Evolutionary conservation across 164 flowering plant genomes (phyloP).

Genomic region (Buxus sempervirens): DNA sequence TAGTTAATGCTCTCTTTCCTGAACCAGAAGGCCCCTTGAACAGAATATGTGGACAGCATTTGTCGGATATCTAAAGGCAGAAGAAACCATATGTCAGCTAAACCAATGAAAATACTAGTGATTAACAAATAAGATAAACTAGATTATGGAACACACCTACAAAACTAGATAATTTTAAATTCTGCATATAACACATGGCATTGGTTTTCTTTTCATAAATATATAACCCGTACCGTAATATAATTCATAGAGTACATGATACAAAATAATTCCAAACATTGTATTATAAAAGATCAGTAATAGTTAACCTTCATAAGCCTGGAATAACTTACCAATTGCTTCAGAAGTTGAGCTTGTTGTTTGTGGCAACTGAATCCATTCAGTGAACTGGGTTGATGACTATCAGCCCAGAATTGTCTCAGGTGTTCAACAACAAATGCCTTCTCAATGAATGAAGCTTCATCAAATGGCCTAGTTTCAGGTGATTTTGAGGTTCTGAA

Average conservation of each 20-base stretch:
- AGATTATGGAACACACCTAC: too few species aligned
- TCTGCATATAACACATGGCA: too few species aligned
- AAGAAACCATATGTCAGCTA: neutral
- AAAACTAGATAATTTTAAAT: too few species aligned
- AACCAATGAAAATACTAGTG: neutral
- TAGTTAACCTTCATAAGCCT: neutral
- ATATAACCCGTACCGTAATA: too few species aligned
- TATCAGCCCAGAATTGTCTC: constrained; percentile 73
- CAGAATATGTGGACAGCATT: constrained; percentile 53
- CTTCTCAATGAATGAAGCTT: constrained; percentile 56
- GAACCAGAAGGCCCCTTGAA: constrained; percentile 70
- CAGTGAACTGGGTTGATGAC: constrained; percentile 58
- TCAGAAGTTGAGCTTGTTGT: constrained; percentile 62
- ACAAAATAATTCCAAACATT: neutral
- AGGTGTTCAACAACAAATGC: constrained; percentile 63
- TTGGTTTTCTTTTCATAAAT: too few species aligned
- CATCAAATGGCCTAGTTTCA: constrained; percentile 42
- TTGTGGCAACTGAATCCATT: constrained; percentile 69
- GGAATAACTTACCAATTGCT: constrained; percentile 44
- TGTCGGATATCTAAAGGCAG: constrained; percentile 36
- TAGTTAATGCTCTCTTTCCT: constrained; percentile 56
- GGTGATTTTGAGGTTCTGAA: constrained; percentile 56
- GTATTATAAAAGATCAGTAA: neutral
- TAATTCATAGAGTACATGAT: too few species aligned
- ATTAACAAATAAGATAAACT: neutral